Conservation (phyloP, 495 filamentous ascomycete genomes). For the Penicillium bovifimosum region DNA sequence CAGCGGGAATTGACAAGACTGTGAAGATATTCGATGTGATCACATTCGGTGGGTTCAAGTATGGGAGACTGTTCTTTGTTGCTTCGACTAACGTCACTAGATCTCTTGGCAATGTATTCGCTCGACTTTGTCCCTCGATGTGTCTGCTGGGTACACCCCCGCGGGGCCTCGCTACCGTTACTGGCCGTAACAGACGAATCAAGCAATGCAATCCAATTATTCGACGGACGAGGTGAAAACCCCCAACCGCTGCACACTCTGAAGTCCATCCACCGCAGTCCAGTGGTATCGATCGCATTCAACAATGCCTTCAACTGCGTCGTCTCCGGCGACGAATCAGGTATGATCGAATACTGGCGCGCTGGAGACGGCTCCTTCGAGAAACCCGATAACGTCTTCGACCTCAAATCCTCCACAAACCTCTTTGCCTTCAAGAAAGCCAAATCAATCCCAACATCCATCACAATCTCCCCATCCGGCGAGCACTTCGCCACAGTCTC, state of each 20-base stretch:
- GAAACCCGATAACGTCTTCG: slow-evolving; percentile 87
- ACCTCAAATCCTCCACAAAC: slow-evolving; percentile 85
- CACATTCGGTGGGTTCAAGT: slow-evolving; percentile 60
- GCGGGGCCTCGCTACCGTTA: slow-evolving; percentile 79
- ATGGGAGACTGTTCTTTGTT: background rate
- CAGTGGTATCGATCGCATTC: slow-evolving; percentile 78
- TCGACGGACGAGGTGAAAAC: slow-evolving; percentile 83
- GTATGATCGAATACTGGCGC: slow-evolving; percentile 97
- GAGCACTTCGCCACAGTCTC: slow-evolving; percentile 85
- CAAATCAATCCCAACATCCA: slow-evolving; percentile 77
- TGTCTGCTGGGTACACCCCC: slow-evolving; percentile 88
- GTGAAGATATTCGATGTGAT: slow-evolving; percentile 96
- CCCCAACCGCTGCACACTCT: slow-evolving; percentile 68
- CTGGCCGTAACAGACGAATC: slow-evolving; percentile 84
- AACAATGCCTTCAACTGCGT: slow-evolving; percentile 88
- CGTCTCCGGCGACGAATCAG: slow-evolving; percentile 78
- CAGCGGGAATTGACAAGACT: slow-evolving; percentile 77
- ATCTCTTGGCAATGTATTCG: slow-evolving; percentile 74
- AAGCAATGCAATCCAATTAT: slow-evolving; percentile 67
- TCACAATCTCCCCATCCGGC: slow-evolving; percentile 81
- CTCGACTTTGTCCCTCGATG: slow-evolving; percentile 69
- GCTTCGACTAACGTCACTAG: slow-evolving; percentile 36
- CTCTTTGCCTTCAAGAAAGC: slow-evolving; percentile 96
- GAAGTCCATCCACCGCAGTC: slow-evolving; percentile 65
- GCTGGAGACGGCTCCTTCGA: slow-evolving; percentile 69